Conservation (phyloP, 805 yeast species). For the Schwanniomyces occidentalis region DNA sequence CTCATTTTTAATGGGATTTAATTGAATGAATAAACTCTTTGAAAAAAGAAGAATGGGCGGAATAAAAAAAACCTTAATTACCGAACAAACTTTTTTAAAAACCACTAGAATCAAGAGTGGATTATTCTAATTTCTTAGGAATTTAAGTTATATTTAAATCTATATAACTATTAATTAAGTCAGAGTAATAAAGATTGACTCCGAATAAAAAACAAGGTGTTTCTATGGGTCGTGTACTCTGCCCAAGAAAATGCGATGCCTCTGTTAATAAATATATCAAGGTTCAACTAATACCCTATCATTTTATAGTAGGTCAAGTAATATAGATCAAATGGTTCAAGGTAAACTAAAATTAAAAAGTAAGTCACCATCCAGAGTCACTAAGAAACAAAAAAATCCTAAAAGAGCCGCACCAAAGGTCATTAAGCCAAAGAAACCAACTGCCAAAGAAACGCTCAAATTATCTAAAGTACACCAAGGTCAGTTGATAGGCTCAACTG, state of each 20-base stretch:
- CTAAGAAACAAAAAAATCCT: constrained; percentile 65
- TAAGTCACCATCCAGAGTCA: constrained; percentile 52
- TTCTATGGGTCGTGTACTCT: too few species aligned
- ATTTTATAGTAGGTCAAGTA: too few species aligned
- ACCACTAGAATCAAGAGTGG: constrained; percentile 3
- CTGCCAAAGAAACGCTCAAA: constrained; percentile 46
- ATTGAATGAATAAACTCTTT: constrained; percentile 2
- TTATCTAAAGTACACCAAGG: constrained; percentile 58
- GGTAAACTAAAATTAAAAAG: constrained; percentile 62
- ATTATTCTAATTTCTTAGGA: too few species aligned
- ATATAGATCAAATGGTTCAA: constrained; percentile 60
- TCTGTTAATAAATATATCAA: too few species aligned
- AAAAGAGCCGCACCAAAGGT: constrained; percentile 72
- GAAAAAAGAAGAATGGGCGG: not conserved
- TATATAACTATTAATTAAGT: too few species aligned
- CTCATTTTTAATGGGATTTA: constrained; percentile 41
- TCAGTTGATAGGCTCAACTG: constrained; percentile 64
- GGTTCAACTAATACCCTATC: too few species aligned
- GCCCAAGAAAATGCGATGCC: too few species aligned
- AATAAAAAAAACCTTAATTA: not conserved
- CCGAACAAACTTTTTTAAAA: not conserved
- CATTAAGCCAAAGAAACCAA: constrained; percentile 65
- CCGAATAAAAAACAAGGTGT: too few species aligned
- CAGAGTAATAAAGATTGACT: too few species aligned
- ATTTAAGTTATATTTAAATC: too few species aligned